phyloP scores from a whole-genome alignment of 2,329 filamentous ascomycete species.

The Ceratocystiopsis sp. region DNA sequence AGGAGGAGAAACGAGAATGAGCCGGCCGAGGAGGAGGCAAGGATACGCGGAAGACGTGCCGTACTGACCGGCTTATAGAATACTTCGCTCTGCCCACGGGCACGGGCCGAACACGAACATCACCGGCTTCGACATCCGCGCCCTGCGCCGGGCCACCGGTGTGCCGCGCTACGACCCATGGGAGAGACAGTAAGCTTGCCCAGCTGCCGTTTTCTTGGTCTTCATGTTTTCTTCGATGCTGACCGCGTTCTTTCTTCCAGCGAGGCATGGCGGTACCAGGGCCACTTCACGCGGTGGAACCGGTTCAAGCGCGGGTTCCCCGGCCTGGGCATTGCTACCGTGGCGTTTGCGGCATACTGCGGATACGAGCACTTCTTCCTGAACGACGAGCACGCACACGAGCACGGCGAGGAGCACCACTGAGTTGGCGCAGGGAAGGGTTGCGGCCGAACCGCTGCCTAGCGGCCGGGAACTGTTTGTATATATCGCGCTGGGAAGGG shows the following conservation, averaged over 20 bases:
- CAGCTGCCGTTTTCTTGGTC: not conserved
- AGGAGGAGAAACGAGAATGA: no score
- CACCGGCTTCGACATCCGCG: constrained; percentile 81
- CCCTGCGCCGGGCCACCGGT: constrained; percentile 56
- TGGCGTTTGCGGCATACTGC: constrained; percentile 81
- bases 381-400: constrained; percentile 36
- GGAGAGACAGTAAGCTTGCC: constrained; percentile 39
- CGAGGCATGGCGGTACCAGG: constrained; percentile 88
- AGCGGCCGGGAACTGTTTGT: no score
- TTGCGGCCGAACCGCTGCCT: no score
- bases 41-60: not conserved
- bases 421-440: not conserved
- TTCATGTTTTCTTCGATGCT: not conserved
- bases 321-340: constrained; percentile 79
- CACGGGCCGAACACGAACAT: constrained; percentile 45
- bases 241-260: constrained; percentile 27
- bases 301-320: constrained; percentile 78
- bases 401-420: constrained; percentile 26
- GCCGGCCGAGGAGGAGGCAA: no score
- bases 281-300: constrained; percentile 74
- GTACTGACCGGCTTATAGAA: constrained; percentile 15
- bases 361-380: constrained; percentile 79
- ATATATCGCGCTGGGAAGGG: no score
- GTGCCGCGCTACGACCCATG: constrained; percentile 48
- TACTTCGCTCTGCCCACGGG: constrained; percentile 34